Evolutionary conservation across 2,329 filamentous ascomycete species (phyloP).

Genomic region (Aureobasidium sp.): DNA sequence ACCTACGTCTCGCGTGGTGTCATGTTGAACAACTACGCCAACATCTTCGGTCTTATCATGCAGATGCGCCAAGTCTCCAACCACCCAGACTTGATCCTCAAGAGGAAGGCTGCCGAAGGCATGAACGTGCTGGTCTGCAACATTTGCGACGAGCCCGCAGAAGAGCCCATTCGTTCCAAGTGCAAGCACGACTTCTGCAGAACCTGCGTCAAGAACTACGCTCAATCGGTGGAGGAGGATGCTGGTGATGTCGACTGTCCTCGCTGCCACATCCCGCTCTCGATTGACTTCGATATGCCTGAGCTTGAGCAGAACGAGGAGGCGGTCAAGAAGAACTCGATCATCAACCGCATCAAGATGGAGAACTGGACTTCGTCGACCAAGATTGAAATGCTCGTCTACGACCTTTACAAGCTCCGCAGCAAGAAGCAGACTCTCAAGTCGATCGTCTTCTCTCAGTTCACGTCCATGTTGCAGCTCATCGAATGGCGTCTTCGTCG

Average conservation of each 20-base stretch:
- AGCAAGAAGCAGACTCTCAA: conserved; percentile 92
- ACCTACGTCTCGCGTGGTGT: conserved; percentile 93
- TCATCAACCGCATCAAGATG: conserved; percentile 98
- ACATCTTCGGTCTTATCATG: conserved; percentile 98
- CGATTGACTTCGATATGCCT: conserved; percentile 89
- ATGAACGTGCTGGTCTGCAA: conserved; percentile 87
- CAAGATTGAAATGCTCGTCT: conserved; percentile 94
- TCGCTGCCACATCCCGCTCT: conserved; percentile 78
- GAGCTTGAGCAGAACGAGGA: conserved; percentile 88
- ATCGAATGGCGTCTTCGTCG: conserved; percentile 94
- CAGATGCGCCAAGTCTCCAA: conserved; percentile 98
- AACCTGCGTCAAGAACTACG: conserved; percentile 68
- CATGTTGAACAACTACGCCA: conserved; percentile 92
- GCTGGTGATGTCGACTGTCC: conserved; percentile 64
- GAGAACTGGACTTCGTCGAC: conserved; percentile 97
- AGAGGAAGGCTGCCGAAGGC: conserved; percentile 75
- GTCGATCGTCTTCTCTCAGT: conserved; percentile 95
- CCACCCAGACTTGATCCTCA: conserved; percentile 86
- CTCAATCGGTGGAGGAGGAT: conserved; percentile 63
- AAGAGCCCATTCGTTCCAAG: conserved; percentile 84
- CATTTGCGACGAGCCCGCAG: conserved; percentile 92
- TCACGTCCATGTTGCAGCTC: conserved; percentile 93
- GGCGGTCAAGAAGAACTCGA: conserved; percentile 84
- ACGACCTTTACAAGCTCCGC: conserved; percentile 84
- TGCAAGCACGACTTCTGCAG: conserved; percentile 93